Base-by-base conservation (phyloP, 1,284 basidiomycete species). In the Abortiporus biennis region DNA sequence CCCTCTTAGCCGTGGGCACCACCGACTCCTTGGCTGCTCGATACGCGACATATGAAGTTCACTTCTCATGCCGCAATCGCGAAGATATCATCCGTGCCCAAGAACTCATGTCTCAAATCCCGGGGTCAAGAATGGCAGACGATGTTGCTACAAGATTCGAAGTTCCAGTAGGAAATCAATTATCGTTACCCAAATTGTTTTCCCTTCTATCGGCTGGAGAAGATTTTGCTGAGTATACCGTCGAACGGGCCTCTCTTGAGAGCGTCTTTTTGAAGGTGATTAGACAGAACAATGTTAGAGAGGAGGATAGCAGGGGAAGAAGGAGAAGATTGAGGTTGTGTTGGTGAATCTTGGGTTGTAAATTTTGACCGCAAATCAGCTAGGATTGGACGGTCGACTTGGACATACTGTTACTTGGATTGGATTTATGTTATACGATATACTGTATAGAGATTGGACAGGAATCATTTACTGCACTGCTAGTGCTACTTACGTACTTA, bases 111-210 rank as follows among this genome's bases (percentile, higher is more conserved):
- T 58, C 72, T 1, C 68, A 62, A 3, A 78, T 88, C 40, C 79
- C 78, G 9, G 78, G 74, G 9, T 74, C 76, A 31, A 74, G 71
- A n/a, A 72, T 76, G 64, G 78, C 75, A 4, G 82, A 87, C 51
- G 85, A 88, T 52, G 82, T 88, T 9, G 83, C 81, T 1, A 85
- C 83, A 1, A 76, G 85, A 4, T 88, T 86, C 54, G 83, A 89
- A 54, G 81, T 88, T 11, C 84, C 85, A 1, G 68, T 86, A 15
- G 54, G 57, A 12, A 49, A 45, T 4, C 49, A 50, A 11, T 31
- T 74, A 52, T 65, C 78, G 1, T 66, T 85, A n/a, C 70, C 78
- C 0, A 62, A 68, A 25, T 67, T 82, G 8, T 85, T 85, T 61
- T 68, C 68, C 36, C 57, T 71, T 15, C 64, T 84, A 2, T 68